Percentiles rank a stretch among this genome's conserved stretches.
Conservation (phyloP, 2,329 filamentous ascomycete species). For the Colletotrichum camelliae region DNA sequence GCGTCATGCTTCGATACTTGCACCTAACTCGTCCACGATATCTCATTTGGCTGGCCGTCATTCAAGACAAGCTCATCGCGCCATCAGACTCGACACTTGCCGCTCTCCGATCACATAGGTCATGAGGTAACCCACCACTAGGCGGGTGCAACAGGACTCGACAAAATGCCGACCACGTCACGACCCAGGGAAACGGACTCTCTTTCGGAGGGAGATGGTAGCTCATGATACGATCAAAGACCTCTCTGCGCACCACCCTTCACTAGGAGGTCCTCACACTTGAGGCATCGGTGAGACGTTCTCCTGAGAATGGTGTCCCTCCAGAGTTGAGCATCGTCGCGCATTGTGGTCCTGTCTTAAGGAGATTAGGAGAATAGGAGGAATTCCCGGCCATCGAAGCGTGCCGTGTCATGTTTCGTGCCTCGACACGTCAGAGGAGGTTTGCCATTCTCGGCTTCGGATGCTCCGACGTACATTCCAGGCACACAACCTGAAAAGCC, state of each 20-base stretch:
- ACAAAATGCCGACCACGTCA: slow-evolving; percentile 2
- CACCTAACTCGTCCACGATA: not conserved
- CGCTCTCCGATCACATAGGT: not conserved
- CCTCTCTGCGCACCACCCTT: not conserved
- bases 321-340: not conserved
- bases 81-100: not conserved
- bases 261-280: not conserved
- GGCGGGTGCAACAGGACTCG: slow-evolving; percentile 18
- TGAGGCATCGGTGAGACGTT: not conserved
- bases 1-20: not conserved
- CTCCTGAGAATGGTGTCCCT: not conserved
- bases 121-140: not conserved
- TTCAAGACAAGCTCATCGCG: not conserved
- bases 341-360: slow-evolving; percentile 7
- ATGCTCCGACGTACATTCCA: slow-evolving; percentile 1
- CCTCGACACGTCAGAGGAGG: slow-evolving; percentile 15
- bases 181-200: not conserved
- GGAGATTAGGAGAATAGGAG: slow-evolving; percentile 20
- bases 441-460: slow-evolving; percentile 2
- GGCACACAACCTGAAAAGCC: not conserved
- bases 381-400: not conserved
- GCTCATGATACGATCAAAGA: not conserved
- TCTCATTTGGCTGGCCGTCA: not conserved
- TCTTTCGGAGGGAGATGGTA: not conserved
- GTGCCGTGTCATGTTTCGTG: not conserved